Evolutionary conservation across 305 asterid species (phyloP), one percentile per base, ranked within the genome.

Genomic region (Withania somnifera): DNA sequence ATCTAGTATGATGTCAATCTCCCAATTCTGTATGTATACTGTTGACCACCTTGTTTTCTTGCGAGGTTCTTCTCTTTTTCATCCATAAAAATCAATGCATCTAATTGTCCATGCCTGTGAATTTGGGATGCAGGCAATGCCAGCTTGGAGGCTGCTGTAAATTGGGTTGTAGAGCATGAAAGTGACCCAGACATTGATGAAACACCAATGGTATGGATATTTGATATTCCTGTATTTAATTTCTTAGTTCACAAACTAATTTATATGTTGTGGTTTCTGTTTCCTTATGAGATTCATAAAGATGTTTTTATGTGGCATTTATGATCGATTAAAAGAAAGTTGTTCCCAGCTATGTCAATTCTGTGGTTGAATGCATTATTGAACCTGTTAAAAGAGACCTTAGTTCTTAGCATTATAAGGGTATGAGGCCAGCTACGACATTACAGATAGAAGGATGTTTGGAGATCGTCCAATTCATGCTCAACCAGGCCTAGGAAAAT

Each of bases 81-180:
- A 76, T 76, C 5, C 28, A 28, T 28, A 76, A 15, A 26, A 76
- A 5, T 28, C 19, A 76, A 26, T 45, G 63, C 30, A 51, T 76
- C 58, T 75, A 10, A 75, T 75, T 75, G 63, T 9, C 9, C 28
- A 28, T 75, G 30, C 80, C 80, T 75, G 63, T 75, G 28, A 75
- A 50, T 75, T 42, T 50, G 28, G n/a, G 63, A 76, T 51, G 15
- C 91, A 97, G 98, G 98, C 79, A 94, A 94, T 84, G 85, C 81
- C 82, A 90, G 88, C 84, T 87, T 90, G 66, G 99, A 97, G 90
- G 95, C 94, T 79, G 97, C 98, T 36, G 97, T 88, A 83, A 93
- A 91, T 89, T 96, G 99, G 99, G 86, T 90, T 28, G 97, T 93
- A 82, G 99, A 96, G 84, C 98, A 96, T 87, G 98, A 94, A 87